Evolutionary conservation across 78 protist species (phyloP).

Genomic region (Dictyostelium purpureum): DNA sequence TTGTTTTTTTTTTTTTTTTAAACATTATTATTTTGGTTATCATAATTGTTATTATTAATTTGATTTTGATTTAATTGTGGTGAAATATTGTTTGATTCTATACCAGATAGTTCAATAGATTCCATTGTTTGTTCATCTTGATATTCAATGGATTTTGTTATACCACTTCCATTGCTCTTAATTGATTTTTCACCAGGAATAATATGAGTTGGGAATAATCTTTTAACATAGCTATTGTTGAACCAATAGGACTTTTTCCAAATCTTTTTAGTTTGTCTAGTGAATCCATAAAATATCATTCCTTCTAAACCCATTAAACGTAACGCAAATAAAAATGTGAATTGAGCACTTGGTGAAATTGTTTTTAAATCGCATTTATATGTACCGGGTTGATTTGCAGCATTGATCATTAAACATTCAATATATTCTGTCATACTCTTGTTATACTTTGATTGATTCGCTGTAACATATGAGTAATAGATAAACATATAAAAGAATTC

Average conservation of each 20-base stretch:
- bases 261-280: constrained; percentile 3
- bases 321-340: not conserved
- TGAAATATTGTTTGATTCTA: not conserved
- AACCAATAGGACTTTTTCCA: constrained; percentile 1
- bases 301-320: constrained; percentile 43
- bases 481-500: constrained; percentile 29
- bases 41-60: too few species aligned
- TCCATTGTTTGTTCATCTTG: not conserved
- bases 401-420: not conserved
- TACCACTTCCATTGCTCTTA: too few species aligned
- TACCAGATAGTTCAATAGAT: not conserved
- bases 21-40: too few species aligned
- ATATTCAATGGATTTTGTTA: too few species aligned
- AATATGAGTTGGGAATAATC: too few species aligned
- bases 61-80: too few species aligned
- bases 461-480: not conserved
- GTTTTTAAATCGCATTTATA: not conserved
- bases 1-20: too few species aligned
- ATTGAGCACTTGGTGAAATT: not conserved
- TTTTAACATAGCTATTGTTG: too few species aligned
- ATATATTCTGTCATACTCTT: not conserved
- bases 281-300: constrained; percentile 31
- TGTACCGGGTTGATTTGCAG: not conserved
- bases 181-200: too few species aligned
- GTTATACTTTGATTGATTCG: not conserved